These are phyloP conservation scores for Globisporangium iwayamae DNA, from an alignment of 352 stramenopile genomes.

Conservation along the genomic window DNA sequence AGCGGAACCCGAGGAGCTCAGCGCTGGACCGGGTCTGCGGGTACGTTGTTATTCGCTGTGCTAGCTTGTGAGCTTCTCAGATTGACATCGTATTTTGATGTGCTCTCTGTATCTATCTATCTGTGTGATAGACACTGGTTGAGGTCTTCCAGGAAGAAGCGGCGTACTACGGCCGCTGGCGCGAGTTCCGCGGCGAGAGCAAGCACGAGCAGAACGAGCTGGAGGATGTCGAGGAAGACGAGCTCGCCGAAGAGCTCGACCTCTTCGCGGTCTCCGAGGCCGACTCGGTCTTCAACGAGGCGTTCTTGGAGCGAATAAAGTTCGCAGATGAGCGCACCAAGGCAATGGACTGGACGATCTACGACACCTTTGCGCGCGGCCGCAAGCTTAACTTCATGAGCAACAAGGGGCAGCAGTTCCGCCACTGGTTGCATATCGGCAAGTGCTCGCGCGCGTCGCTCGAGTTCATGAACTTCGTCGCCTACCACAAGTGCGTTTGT, in stretches of 20 bases:
- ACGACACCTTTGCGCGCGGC: constrained; percentile 73
- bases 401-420: constrained; percentile 59
- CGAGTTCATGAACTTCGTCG: constrained; percentile 85
- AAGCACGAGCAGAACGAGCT: constrained; percentile 77
- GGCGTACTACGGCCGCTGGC: constrained; percentile 81
- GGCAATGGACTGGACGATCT: constrained; percentile 79
- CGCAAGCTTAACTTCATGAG: constrained; percentile 85
- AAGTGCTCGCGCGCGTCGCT: constrained; percentile 69
- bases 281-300: constrained; percentile 71
- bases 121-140: constrained; percentile 49
- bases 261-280: constrained; percentile 77
- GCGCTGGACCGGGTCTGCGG: constrained; percentile 37
- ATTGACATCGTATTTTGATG: neutral
- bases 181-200: constrained; percentile 75
- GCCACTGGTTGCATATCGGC: constrained; percentile 63
- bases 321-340: constrained; percentile 84
- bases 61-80: neutral
- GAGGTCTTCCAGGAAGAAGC: constrained; percentile 77
- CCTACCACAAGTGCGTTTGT: constrained; percentile 73
- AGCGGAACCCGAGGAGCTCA: constrained; percentile 43
- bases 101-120: neutral
- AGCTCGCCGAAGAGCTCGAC: constrained; percentile 82
- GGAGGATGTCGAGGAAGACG: constrained; percentile 79
- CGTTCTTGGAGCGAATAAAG: constrained; percentile 77
- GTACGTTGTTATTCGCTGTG: constrained; percentile 23